Base-by-base conservation (phyloP, 257 asterid species). In the Solanum raphanifolium region DNA sequence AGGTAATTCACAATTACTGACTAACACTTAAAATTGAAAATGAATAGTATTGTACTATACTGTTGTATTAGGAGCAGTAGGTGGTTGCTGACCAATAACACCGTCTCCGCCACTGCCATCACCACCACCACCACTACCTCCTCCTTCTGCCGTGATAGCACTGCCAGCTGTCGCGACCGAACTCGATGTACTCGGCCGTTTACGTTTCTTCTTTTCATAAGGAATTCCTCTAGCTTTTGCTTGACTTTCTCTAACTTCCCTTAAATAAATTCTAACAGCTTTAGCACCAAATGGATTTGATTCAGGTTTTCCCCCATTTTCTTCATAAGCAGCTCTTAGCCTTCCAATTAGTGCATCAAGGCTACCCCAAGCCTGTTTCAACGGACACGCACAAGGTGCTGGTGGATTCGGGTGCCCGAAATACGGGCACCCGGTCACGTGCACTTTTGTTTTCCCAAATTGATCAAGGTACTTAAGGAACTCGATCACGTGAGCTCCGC, bases 401-500 rank as follows among this genome's bases (percentile, higher is more conserved):
- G 93, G 93, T 21, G 94, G 94, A 62, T 90, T 92, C 5, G 93
- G 91, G 75, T 91, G 89, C 15, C 94, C 94, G 43, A 90, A 92
- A 85, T 90, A 91, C 34, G 92, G 93, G 76, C 94, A 92, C 25
- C 89, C 93, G 15, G 62, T 55, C 39, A 76, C 87, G 90, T 92
- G 94, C 73, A 92, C 94, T 87, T 92, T 92, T 4, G 94, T 92
- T 62, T 92, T 92, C 15, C 94, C 94, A 13, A 92, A 92, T 71
- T 91, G 93, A 84, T 92, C 94, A 0, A 92, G 89, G 79, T 92
- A 92, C 66, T 90, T 91, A 35, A 92, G 79, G 88, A 92, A 92
- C 90, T 92, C 93, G 88, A 92, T 88, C 91, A 92, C 94, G 90
- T 91, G 93, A 1, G 94, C 93, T 65, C 94, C 94, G 87, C 94